Evolutionary conservation across 176 grass and related monocot genomes (phyloP), one percentile per base, ranked within the genome.

Genomic region (Olyra latifolia): DNA sequence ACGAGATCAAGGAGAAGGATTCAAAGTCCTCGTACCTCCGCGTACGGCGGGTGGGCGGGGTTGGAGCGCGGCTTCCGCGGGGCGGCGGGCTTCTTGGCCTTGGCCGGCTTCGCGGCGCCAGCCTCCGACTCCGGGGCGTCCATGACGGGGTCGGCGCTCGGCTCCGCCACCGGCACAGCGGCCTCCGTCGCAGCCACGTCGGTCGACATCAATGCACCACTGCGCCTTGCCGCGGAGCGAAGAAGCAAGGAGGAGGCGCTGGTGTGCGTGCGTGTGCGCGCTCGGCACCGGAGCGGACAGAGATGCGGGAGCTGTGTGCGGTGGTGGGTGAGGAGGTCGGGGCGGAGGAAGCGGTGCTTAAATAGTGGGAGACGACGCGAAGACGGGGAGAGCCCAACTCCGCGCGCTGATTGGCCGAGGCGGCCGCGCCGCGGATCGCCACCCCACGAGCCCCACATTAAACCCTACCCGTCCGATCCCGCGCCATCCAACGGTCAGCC

Each of bases 41-140:
- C 68, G 71, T 98, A 98, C 27, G 92, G 92, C 10, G 96, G 95
- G 29, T 94, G 92, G 14, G 73, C 7, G 20, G 92, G 69, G 39
- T 57, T 7, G 2, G 71, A 1, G 11, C 71, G 61, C 4, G 88
- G 25, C 83, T 98, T 94, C 55, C 55, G 71, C 0, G 88, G 61
- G 0, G 85, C 91, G n/a, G 74, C 63, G 20, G 91, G 43, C 79
- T 94, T 97, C 87, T 94, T 97, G 0, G 78, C 86, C 88, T 98
- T 94, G 1, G 79, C 53, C 74, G 88, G 84, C 91, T 97, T 97
- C 10, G 82, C 28, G 5, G 86, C 74, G 1, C 0, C 71, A 49
- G 77, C 59, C 9, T 62, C 11, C 1, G 80, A 27, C 2, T 27
- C 74, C 4, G 62, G 20, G 22, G 64, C 28, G 32, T 61, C 87